Percentiles rank a stretch among this genome's conserved stretches.
phyloP scores from a whole-genome alignment of 2,329 filamentous ascomycete species.

The Trichophyton schoenleinii region DNA sequence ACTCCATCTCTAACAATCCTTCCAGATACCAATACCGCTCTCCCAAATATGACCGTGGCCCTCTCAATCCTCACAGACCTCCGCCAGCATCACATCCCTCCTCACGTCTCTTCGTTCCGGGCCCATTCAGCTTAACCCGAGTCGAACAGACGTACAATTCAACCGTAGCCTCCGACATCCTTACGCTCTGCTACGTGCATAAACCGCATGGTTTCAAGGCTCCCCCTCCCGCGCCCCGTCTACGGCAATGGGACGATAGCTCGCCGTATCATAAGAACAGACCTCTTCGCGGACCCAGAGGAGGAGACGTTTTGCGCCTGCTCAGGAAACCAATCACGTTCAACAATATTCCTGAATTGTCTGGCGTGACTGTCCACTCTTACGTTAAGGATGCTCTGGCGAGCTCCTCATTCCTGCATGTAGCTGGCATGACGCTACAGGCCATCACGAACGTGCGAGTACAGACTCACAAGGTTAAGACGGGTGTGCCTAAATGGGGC shows the following conservation, averaged over 20 bases:
- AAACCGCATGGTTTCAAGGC: conserved; percentile 61
- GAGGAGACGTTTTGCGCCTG: conserved; percentile 47
- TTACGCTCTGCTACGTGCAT: conserved; percentile 82
- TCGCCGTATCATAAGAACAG: conserved; percentile 93
- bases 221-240: conserved; percentile 47
- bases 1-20: too few species aligned
- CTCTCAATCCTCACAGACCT: conserved; percentile 82
- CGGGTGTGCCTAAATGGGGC: conserved; percentile 62
- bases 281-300: conserved; percentile 70
- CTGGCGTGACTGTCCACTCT: conserved; percentile 67
- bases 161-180: conserved; percentile 74
- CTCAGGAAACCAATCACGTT: conserved; percentile 53
- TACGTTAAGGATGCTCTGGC: conserved; percentile 56
- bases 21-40: conserved; percentile 84
- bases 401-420: conserved; percentile 63
- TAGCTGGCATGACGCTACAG: conserved; percentile 73
- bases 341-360: conserved; percentile 71
- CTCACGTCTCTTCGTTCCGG: conserved; percentile 77
- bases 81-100: conserved; percentile 75
- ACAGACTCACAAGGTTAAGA: conserved; percentile 54
- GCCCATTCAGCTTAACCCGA: conserved; percentile 78
- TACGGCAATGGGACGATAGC: conserved; percentile 76
- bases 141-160: conserved; percentile 81
- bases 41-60: conserved; percentile 88
- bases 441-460: conserved; percentile 70